phyloP scores from a whole-genome alignment of 23 red algal species.

The Gracilaria caudata region DNA sequence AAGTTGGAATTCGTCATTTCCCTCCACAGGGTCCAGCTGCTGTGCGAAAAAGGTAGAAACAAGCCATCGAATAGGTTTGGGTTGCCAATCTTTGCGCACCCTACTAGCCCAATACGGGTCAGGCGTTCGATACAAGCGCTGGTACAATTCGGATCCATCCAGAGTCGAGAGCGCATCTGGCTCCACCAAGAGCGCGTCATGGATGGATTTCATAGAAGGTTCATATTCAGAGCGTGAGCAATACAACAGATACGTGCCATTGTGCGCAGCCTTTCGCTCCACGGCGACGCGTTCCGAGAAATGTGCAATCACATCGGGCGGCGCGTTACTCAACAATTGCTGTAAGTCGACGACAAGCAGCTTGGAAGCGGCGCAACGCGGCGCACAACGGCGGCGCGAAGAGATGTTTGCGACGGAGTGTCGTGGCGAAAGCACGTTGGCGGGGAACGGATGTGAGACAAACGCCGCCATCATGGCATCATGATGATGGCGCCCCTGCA shows the following conservation, averaged over 20 bases:
- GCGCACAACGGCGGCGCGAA: not conserved
- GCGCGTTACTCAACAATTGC: not conserved
- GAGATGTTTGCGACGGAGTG: too few relatives aligned
- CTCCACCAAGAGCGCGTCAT: conserved; percentile 26
- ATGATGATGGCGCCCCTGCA: too few relatives aligned
- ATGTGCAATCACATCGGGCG: not conserved
- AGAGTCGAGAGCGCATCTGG: conserved; percentile 36
- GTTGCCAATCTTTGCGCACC: conserved; percentile 44
- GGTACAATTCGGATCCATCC: conserved; percentile 66
- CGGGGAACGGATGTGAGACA: not conserved
- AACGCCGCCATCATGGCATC: not conserved
- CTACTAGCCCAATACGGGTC: conserved; percentile 66
- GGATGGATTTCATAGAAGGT: conserved; percentile 1
- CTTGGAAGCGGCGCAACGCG: conserved; percentile 18
- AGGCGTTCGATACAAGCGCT: conserved; percentile 56
- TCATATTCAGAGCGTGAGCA: conserved; percentile 21
- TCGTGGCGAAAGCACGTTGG: not conserved
- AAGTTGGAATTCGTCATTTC: conserved; percentile 18
- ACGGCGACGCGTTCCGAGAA: conserved; percentile 48
- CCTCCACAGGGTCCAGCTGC: not conserved
- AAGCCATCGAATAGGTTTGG: conserved; percentile 64
- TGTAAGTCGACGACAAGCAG: conserved; percentile 50
- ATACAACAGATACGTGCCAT: conserved; percentile 39
- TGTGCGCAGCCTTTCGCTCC: conserved; percentile 6
- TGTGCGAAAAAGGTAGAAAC: conserved; percentile 31